A percentile compares a stretch with the other conserved stretches of the same genome.
phyloP scores from a whole-genome alignment of 2,329 filamentous ascomycete species.

The Colletotrichum nymphaeae region DNA sequence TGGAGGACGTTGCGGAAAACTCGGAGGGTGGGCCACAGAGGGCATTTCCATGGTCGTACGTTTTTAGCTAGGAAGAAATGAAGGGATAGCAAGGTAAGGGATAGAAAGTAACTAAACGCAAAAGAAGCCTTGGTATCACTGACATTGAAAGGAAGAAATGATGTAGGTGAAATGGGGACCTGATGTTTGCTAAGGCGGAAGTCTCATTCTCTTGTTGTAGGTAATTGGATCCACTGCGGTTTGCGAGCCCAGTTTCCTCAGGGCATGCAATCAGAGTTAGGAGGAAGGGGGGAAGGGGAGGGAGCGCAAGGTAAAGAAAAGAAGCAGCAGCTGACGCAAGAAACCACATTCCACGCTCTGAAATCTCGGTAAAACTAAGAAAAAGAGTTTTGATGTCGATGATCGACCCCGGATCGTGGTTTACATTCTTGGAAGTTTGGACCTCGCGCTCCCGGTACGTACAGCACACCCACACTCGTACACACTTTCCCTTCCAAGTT shows the following conservation, averaged over 20 bases:
- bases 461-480: not conserved
- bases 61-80: not conserved
- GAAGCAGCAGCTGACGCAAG: slow-evolving; percentile 10
- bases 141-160: not conserved
- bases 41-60: not conserved
- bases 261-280: not conserved
- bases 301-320: not conserved
- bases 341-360: slow-evolving; percentile 10
- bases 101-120: not conserved
- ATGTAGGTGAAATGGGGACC: not conserved
- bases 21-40: not conserved
- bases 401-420: not conserved
- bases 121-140: not conserved
- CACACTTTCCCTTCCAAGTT: not conserved
- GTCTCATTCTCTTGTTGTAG: slow-evolving; percentile 8
- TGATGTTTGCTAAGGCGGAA: slow-evolving; percentile 7
- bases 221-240: slow-evolving; percentile 5
- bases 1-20: not conserved
- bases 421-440: not conserved
- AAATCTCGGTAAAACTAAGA: not conserved
- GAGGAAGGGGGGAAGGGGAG: not conserved
- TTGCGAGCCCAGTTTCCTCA: not conserved
- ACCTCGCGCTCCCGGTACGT: not conserved
- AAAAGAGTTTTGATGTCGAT: not conserved
- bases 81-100: not conserved